These are phyloP conservation scores for Eucalyptus decipiens DNA, from an alignment of 345 rosid genomes.

Conservation along the genomic window DNA sequence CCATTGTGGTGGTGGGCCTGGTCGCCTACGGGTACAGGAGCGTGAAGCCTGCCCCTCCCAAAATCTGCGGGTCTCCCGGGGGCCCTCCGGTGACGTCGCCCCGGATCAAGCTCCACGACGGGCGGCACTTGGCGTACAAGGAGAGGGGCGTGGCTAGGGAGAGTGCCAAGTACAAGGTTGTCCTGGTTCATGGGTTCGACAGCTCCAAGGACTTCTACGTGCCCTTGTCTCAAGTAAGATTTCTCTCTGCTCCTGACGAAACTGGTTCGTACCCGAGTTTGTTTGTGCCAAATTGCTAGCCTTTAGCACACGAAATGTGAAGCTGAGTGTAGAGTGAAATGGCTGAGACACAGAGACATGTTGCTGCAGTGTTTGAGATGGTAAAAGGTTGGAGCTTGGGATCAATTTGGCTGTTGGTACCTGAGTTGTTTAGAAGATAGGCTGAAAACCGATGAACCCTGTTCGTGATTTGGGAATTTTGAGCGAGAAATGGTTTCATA, in stretches of 20 bases:
- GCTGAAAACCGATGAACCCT: neutral
- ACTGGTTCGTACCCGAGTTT: neutral
- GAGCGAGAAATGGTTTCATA: neutral
- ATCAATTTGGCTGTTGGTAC: neutral
- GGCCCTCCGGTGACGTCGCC: slow-evolving; percentile 21
- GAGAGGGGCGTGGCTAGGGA: slow-evolving; percentile 29
- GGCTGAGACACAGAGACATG: neutral
- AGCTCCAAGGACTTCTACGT: slow-evolving; percentile 24
- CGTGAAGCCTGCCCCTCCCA: slow-evolving; percentile 13
- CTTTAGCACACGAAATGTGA: neutral
- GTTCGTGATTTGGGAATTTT: neutral
- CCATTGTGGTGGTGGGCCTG: neutral
- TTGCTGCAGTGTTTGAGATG: neutral
- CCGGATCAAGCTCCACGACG: slow-evolving; percentile 16
- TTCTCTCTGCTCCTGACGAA: neutral
- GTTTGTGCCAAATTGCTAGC: neutral
- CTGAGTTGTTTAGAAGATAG: neutral
- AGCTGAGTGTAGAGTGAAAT: neutral
- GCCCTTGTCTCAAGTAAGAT: slow-evolving; percentile 13
- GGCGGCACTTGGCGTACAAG: slow-evolving; percentile 22
- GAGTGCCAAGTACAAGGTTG: slow-evolving; percentile 10
- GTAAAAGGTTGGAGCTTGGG: neutral
- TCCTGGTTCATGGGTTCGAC: slow-evolving; percentile 33
- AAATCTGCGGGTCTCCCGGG: slow-evolving; percentile 4
- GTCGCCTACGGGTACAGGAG: slow-evolving; percentile 1